Evolutionary conservation across 768 basidiomycete genomes (phyloP), one percentile per base, ranked within the genome.

Genomic region (Crassisporium funariophilum): DNA sequence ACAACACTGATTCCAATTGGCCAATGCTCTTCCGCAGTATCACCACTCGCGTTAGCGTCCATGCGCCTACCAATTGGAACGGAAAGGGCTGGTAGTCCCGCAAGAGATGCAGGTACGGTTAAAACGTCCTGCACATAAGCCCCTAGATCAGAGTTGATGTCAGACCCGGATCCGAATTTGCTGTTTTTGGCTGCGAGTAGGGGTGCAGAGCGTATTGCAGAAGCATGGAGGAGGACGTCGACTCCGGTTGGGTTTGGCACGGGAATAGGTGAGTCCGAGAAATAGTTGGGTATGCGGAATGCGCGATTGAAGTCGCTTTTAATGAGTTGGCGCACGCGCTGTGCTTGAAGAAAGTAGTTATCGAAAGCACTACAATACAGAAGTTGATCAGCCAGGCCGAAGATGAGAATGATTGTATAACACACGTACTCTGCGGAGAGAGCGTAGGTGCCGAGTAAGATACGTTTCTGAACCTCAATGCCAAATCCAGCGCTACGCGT

Each of bases 351-450:
- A 63, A 93, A 99, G 65, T 95, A 98, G 60, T 95, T 98, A 68
- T 98, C 88, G 60, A 94, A 98, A n/a, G 93, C 93, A 47, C 93
- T 98, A n/a, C n/a, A n/a, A n/a, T n/a, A n/a, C n/a, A n/a, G 44
- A 4, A 38, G 13, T 41, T 19, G 51, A 35, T 25, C n/a, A 39
- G 37, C 23, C 31, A 39, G 35, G 16, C 36, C 13, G 17, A 13
- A 19, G 12, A 4, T 19, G 5, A 23, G 24, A 25, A 45, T 23
- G 27, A 5, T 9, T 8, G 5, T 11, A 11, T 25, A 22, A 31
- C 37, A 6, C 4, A 12, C 89, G 60, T 58, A 97, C 95, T 91
- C 91, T 21, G 94, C 94, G 0, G 86, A 88, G 34, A 99, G 72
- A 2, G 95, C 90, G 60, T 95, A 92, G 0, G 93, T 93, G 0